Conservation (phyloP, 2,329 filamentous ascomycete genomes). For the Dactylellina parvicollis region DNA sequence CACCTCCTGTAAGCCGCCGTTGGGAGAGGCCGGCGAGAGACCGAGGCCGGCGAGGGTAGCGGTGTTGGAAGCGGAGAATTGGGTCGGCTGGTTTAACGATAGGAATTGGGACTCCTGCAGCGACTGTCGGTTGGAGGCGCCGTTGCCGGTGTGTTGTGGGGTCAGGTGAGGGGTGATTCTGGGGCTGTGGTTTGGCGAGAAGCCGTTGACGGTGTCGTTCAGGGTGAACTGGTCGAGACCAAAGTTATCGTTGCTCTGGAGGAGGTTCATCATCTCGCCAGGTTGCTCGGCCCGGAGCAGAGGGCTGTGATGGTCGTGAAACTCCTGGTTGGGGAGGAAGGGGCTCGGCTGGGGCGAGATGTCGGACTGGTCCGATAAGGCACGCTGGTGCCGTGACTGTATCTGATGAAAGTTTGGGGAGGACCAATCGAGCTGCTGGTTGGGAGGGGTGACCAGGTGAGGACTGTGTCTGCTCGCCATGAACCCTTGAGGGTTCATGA, state of each 20-base stretch:
- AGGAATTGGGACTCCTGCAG: conserved; percentile 52
- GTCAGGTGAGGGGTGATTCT: conserved; percentile 56
- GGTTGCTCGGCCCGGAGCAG: conserved; percentile 55
- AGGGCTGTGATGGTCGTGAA: conserved; percentile 56
- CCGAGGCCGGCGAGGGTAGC: conserved; percentile 53
- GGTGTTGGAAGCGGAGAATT: conserved; percentile 50
- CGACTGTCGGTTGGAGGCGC: conserved; percentile 56
- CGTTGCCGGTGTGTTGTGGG: conserved; percentile 55
- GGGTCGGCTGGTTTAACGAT: conserved; percentile 54
- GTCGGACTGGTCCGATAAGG: conserved; percentile 55
- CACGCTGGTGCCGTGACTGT: conserved; percentile 48
- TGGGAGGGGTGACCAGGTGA: conserved; percentile 39
- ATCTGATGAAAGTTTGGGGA: conserved; percentile 50
- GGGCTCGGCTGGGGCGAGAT: conserved; percentile 57
- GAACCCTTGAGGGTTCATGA: conserved; percentile 51
- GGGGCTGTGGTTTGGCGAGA: conserved; percentile 54
- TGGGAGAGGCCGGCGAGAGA: conserved; percentile 41
- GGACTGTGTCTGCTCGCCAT: conserved; percentile 43
- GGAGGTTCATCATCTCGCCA: conserved; percentile 57
- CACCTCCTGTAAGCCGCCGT: conserved; percentile 41
- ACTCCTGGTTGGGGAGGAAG: conserved; percentile 56
- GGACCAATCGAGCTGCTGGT: conserved; percentile 51
- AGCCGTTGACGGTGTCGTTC: conserved; percentile 53
- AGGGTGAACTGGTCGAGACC: conserved; percentile 57
- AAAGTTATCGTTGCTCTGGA: conserved; percentile 57